phyloP scores from a whole-genome alignment of 768 basidiomycete species.

The Coprinopsis sp. region DNA sequence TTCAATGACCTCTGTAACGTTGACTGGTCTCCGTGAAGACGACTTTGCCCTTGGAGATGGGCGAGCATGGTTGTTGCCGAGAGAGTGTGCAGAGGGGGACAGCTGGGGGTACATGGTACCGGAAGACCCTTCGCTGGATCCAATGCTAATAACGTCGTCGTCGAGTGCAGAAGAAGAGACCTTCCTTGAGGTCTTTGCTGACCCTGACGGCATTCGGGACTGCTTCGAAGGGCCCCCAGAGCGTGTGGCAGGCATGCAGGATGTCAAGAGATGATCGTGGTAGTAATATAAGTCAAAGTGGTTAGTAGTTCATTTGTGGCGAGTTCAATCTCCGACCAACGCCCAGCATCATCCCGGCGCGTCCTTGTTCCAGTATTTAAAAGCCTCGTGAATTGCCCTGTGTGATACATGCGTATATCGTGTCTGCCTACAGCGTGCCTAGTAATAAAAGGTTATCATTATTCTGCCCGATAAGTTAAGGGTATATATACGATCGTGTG shows the following conservation, averaged over 20 bases:
- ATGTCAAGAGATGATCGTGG: constrained; percentile 2
- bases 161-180: neutral
- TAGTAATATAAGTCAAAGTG: neutral
- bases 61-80: no score
- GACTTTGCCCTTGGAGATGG: no score
- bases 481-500: no score
- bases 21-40: no score
- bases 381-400: no score
- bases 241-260: constrained; percentile 28
- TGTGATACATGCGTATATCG: neutral
- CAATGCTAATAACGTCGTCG: neutral
- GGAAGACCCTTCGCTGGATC: no score
- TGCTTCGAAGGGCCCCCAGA: constrained; percentile 2
- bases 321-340: no score
- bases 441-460: neutral
- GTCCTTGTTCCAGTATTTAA: no score
- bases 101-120: no score
- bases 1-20: constrained; percentile 46
- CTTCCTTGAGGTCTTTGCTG: neutral
- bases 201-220: neutral
- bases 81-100: neutral
- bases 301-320: neutral
- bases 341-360: no score
- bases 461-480: no score
- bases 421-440: no score